These are phyloP conservation scores for Myochromella boudieri DNA, from an alignment of 768 basidiomycete species.

Conservation along the genomic window DNA sequence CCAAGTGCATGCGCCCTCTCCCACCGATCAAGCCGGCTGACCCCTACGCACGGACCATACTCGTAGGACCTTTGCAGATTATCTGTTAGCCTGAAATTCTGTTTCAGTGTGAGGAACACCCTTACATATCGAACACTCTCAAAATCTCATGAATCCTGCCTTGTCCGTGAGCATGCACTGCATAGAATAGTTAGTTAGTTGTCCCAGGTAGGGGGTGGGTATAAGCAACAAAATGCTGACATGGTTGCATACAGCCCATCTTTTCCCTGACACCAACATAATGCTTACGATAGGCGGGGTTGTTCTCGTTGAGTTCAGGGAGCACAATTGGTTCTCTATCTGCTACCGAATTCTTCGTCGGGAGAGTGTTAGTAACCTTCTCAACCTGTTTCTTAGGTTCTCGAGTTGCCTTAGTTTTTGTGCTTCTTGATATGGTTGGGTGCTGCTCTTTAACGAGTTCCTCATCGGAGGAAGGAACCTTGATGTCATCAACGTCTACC, in stretches of 20 bases:
- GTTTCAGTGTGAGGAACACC: constrained; percentile 2
- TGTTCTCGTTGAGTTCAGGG: constrained; percentile 46
- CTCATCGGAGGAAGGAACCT: constrained; percentile 22
- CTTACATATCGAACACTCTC: constrained; percentile 76
- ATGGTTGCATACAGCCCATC: constrained; percentile 56
- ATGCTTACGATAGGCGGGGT: constrained; percentile 51
- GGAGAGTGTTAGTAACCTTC: neutral
- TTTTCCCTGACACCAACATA: constrained; percentile 45
- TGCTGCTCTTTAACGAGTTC: constrained; percentile 13
- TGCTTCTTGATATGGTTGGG: neutral
- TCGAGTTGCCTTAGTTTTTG: neutral
- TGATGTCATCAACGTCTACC: constrained; percentile 24
- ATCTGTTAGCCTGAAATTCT: constrained; percentile 8
- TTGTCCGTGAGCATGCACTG: constrained; percentile 68
- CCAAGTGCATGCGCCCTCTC: constrained; percentile 79
- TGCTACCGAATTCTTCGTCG: constrained; percentile 9
- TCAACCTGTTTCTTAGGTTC: neutral
- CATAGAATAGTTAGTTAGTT: constrained; percentile 6
- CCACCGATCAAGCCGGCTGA: constrained; percentile 86
- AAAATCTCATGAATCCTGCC: constrained; percentile 70
- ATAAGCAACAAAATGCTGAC: constrained; percentile 46
- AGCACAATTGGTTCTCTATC: constrained; percentile 12
- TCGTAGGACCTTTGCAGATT: constrained; percentile 56
- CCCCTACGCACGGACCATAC: constrained; percentile 78
- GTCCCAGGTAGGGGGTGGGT: neutral